Percentiles rank a stretch among this genome's conserved stretches.
These are phyloP conservation scores for Vigna reflexopilosa DNA, from an alignment of 306 rosid species.

Conservation along the genomic window DNA sequence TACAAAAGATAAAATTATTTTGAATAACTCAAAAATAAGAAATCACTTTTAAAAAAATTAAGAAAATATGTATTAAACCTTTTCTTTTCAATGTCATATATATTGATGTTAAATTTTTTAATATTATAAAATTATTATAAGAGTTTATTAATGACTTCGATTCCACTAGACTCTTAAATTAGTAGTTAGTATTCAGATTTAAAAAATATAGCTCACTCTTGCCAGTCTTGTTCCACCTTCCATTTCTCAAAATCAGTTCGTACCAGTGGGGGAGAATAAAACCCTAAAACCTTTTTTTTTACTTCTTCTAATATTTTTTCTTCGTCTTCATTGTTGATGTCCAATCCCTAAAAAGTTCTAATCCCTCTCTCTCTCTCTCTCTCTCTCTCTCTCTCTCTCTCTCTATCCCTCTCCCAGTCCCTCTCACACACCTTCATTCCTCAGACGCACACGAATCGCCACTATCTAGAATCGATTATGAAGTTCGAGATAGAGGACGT, in stretches of 20 bases:
- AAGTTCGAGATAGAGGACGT: constrained; percentile 85
- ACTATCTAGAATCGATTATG: constrained; percentile 37
- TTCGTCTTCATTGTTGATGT: neutral
- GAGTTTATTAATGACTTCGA: no score
- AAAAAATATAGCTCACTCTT: no score
- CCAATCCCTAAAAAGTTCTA: neutral
- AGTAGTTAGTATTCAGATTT: no score
- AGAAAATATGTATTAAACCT: no score
- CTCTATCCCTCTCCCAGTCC: no score
- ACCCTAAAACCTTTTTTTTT: neutral
- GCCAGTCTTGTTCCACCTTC: neutral
- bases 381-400: neutral
- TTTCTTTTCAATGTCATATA: no score
- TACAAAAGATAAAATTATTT: no score
- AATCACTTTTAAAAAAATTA: no score
- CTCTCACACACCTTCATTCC: neutral
- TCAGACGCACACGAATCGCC: neutral
- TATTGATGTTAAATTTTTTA: no score
- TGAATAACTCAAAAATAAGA: no score
- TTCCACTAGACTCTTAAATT: no score
- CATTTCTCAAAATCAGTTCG: neutral
- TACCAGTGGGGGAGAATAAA: neutral
- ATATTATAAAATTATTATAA: no score
- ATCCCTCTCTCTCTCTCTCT: neutral
- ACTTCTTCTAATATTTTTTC: neutral